Conservation (phyloP, 805 yeast genomes). For the Candida lessepsii region DNA sequence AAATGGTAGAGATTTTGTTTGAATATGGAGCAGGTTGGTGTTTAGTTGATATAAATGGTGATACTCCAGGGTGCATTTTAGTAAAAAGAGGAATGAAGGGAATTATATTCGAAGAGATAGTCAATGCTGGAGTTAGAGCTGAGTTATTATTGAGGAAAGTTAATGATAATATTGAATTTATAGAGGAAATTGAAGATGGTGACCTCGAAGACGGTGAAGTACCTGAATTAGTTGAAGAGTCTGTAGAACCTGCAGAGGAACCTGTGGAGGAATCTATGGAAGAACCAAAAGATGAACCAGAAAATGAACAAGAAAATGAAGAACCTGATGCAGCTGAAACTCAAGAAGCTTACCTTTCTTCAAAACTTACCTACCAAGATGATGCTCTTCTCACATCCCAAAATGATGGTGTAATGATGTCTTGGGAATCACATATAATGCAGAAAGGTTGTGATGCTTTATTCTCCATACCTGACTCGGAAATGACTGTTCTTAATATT, state of each 20-base stretch:
- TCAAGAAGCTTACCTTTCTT: slow-evolving; percentile 50
- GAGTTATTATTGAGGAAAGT: slow-evolving; percentile 77
- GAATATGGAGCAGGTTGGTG: slow-evolving; percentile 95
- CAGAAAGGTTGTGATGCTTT: slow-evolving; percentile 71
- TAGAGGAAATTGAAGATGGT: slow-evolving; percentile 34
- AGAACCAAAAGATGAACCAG: no score
- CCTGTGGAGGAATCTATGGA: no score
- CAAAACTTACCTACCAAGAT: slow-evolving; percentile 66
- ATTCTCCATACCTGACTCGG: slow-evolving; percentile 45
- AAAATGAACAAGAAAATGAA: no score
- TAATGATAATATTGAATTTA: slow-evolving; percentile 59
- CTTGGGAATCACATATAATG: slow-evolving; percentile 89
- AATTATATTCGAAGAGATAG: slow-evolving; percentile 48
- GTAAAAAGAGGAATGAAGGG: slow-evolving; percentile 46
- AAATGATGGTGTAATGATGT: slow-evolving; percentile 95
- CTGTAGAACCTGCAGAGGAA: no score
- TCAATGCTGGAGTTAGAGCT: slow-evolving; percentile 88
- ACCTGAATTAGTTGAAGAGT: no score
- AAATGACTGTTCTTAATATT: slow-evolving; percentile 65
- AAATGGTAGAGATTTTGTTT: slow-evolving; percentile 64
- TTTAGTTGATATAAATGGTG: slow-evolving; percentile 63
- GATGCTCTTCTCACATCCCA: slow-evolving; percentile 71
- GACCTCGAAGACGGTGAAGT: no score
- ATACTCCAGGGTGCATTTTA: slow-evolving; percentile 85
- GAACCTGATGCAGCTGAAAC: background rate